Evolutionary conservation across 441 rosid genomes (phyloP).

Genomic region (Croton laevigatus): DNA sequence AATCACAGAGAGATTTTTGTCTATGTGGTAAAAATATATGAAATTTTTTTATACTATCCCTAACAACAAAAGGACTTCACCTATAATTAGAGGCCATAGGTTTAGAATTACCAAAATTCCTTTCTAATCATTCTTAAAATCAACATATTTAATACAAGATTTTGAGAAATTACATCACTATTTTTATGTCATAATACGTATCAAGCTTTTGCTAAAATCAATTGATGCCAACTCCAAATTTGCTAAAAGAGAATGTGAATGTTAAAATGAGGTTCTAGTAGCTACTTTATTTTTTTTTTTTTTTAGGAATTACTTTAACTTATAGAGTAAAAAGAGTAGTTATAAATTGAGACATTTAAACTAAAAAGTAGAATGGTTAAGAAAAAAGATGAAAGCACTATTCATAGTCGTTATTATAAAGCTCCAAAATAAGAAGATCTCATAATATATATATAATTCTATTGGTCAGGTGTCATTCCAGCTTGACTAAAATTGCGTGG

Average conservation of each 20-base stretch:
- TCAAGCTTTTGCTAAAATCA: neutral
- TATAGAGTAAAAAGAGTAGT: neutral
- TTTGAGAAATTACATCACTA: too few relatives aligned
- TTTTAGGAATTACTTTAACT: constrained; percentile 4
- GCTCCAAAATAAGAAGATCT: constrained; percentile 20
- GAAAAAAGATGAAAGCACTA: neutral
- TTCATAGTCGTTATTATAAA: neutral
- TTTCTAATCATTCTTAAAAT: too few relatives aligned
- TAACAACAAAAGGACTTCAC: too few relatives aligned
- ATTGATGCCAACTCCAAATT: neutral
- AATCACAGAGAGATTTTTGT: too few relatives aligned
- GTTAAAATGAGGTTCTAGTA: neutral
- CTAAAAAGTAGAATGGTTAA: constrained; percentile 24
- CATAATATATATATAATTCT: constrained; percentile 19
- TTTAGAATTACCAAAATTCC: too few relatives aligned
- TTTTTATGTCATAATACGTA: neutral
- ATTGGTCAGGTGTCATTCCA: constrained; percentile 45
- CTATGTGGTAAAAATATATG: too few relatives aligned
- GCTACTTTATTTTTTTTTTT: too few relatives aligned
- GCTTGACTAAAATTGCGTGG: constrained; percentile 34
- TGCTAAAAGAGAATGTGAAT: neutral
- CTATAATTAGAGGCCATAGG: too few relatives aligned
- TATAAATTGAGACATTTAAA: neutral
- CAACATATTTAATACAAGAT: too few relatives aligned
- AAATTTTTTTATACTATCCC: too few relatives aligned